Percentiles rank a stretch among this genome's conserved stretches.
These are phyloP conservation scores for Solanum hybrid DNA, from an alignment of 305 asterid species.

Conservation along the genomic window DNA sequence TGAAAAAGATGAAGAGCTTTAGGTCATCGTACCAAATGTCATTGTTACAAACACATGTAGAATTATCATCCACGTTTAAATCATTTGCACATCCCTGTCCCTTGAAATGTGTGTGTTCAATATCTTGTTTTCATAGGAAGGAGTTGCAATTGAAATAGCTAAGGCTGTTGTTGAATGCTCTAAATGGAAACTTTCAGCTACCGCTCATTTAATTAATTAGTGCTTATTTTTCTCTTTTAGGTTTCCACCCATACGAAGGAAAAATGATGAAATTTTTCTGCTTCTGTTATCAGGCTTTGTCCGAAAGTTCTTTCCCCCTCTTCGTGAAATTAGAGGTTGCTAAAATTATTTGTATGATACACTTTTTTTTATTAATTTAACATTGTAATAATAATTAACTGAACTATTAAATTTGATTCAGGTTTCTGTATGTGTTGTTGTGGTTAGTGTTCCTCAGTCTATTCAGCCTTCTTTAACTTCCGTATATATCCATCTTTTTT, in stretches of 20 bases:
- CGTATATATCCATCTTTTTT: too few relatives aligned
- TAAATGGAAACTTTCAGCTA: constrained; percentile 86
- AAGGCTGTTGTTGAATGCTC: constrained; percentile 94
- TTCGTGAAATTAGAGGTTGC: too few relatives aligned
- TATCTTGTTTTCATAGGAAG: constrained; percentile 46
- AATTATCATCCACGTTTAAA: constrained; percentile 20
- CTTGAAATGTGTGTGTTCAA: neutral
- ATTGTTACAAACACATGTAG: constrained; percentile 52
- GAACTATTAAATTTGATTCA: too few relatives aligned
- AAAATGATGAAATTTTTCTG: neutral
- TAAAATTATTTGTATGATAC: too few relatives aligned
- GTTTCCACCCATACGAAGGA: neutral
- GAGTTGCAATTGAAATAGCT: constrained; percentile 92
- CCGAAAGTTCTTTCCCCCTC: neutral
- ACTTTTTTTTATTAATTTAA: too few relatives aligned
- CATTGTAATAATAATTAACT: too few relatives aligned
- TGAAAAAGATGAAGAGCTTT: too few relatives aligned
- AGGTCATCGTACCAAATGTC: constrained; percentile 24
- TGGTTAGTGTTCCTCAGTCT: too few relatives aligned
- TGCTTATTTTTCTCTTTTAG: neutral
- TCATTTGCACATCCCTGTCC: neutral
- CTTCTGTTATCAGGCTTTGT: constrained; percentile 35
- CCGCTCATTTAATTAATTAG: constrained; percentile 23
- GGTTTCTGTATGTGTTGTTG: too few relatives aligned
- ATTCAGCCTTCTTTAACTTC: too few relatives aligned